These are phyloP conservation scores for Lignosus rhinocerotis DNA, from an alignment of 1,284 basidiomycete genomes.

Conservation along the genomic window DNA sequence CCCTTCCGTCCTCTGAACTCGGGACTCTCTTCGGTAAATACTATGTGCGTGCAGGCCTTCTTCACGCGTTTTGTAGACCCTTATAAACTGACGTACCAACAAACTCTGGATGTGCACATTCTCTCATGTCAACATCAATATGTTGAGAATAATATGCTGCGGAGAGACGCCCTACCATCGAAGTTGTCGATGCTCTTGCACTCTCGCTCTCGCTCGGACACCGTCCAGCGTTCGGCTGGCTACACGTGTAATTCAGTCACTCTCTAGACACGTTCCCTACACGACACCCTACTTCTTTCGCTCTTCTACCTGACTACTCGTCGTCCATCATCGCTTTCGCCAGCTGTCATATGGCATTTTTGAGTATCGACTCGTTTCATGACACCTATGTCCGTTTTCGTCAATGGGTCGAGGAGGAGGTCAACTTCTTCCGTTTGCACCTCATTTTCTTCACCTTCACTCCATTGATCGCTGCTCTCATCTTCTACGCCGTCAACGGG, in stretches of 20 bases:
- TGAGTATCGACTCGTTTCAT: conserved; percentile 6
- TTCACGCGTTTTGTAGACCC: no score
- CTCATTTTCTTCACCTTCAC: conserved; percentile 56
- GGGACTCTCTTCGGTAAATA: no score
- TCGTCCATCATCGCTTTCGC: neutral
- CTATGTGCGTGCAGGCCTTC: no score
- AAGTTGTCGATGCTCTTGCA: neutral
- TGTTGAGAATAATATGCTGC: no score
- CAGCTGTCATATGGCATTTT: conserved; percentile 10
- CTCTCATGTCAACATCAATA: no score
- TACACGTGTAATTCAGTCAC: neutral
- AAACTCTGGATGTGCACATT: no score
- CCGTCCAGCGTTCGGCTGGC: neutral
- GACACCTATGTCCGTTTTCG: conserved; percentile 11
- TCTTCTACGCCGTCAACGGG: conserved; percentile 60
- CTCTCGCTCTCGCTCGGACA: no score
- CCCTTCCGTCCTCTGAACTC: no score
- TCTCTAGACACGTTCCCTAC: neutral
- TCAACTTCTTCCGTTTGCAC: conserved; percentile 58
- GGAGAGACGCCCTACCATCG: no score
- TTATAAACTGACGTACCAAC: no score
- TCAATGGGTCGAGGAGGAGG: conserved; percentile 31
- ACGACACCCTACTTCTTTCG: neutral
- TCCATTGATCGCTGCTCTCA: conserved; percentile 54
- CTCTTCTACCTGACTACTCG: neutral